Conservation (phyloP, 2,329 filamentous ascomycete species). For the Botrytis cinerea region DNA sequence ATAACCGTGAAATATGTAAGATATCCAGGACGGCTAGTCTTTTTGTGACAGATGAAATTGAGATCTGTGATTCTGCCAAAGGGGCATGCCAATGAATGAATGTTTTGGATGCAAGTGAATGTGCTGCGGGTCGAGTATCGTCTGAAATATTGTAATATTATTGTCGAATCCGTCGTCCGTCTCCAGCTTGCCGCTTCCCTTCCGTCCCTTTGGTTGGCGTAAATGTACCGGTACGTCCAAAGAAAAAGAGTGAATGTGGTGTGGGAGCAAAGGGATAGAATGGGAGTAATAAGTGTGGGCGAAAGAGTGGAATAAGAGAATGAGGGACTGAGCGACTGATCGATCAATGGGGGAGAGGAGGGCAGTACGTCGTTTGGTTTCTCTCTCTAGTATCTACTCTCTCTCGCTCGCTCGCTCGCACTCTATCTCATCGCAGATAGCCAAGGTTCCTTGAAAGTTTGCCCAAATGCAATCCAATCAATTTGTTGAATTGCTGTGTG, state of each 20-base stretch:
- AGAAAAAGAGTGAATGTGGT: slow-evolving; percentile 9
- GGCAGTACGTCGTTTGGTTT: background rate
- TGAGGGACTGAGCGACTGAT: background rate
- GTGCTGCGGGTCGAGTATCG: background rate
- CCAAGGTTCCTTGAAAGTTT: slow-evolving; percentile 2
- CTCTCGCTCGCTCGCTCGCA: background rate
- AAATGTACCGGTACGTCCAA: too few species aligned
- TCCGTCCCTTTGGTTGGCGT: background rate
- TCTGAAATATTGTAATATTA: background rate
- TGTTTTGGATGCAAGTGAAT: background rate
- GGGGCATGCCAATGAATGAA: slow-evolving; percentile 10
- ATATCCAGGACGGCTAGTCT: background rate
- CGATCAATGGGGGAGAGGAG: background rate
- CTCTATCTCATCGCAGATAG: slow-evolving; percentile 5
- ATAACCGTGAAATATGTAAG: slow-evolving; percentile 10
- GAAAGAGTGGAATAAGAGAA: background rate
- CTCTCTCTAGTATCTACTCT: background rate
- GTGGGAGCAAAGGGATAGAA: background rate
- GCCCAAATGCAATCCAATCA: slow-evolving; percentile 10
- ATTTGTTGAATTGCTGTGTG: background rate
- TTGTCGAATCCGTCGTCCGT: background rate
- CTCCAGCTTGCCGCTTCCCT: slow-evolving; percentile 2
- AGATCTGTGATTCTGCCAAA: background rate
- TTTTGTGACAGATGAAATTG: too few species aligned
- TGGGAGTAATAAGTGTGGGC: background rate